phyloP scores from a whole-genome alignment of 2,329 filamentous ascomycete species.

The Arthrobotrys iridis region DNA sequence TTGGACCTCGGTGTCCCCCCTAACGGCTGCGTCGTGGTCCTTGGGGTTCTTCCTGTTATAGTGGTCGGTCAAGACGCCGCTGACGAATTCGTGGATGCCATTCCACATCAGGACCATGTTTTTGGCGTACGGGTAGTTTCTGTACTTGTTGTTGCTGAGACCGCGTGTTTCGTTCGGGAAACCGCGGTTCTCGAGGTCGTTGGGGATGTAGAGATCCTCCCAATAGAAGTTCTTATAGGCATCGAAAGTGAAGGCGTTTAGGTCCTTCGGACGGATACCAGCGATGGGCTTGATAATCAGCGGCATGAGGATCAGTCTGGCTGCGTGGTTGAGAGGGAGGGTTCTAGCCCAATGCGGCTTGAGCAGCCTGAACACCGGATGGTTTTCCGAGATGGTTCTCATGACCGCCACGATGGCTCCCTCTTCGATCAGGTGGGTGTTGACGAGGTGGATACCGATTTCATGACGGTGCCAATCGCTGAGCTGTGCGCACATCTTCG shows the following conservation, averaged over 20 bases:
- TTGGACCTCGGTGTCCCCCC: slow-evolving; percentile 60
- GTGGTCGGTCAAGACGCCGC: slow-evolving; percentile 60
- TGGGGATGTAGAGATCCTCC: slow-evolving; percentile 64
- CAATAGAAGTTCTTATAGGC: slow-evolving; percentile 65
- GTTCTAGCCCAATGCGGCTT: slow-evolving; percentile 67
- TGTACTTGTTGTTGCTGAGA: slow-evolving; percentile 61
- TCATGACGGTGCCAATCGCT: slow-evolving; percentile 67
- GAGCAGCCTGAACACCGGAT: slow-evolving; percentile 64
- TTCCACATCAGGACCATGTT: slow-evolving; percentile 65
- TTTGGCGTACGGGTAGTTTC: slow-evolving; percentile 66
- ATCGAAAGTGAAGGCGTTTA: slow-evolving; percentile 62
- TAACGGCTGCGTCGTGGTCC: slow-evolving; percentile 56
- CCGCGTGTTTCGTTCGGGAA: slow-evolving; percentile 61
- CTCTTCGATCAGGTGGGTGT: slow-evolving; percentile 66
- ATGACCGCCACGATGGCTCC: slow-evolving; percentile 65
- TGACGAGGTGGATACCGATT: slow-evolving; percentile 64
- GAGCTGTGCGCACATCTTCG: slow-evolving; percentile 66
- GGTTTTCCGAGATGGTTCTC: slow-evolving; percentile 62
- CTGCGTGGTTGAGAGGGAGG: slow-evolving; percentile 65
- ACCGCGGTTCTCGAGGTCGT: slow-evolving; percentile 63
- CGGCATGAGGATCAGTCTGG: slow-evolving; percentile 64
- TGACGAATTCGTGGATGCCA: slow-evolving; percentile 63
- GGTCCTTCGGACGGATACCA: slow-evolving; percentile 60
- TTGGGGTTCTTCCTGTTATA: no score
- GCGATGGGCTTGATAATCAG: slow-evolving; percentile 63